These are phyloP conservation scores for Naganishia cerealis DNA, from an alignment of 1,284 basidiomycete species.

Conservation along the genomic window DNA sequence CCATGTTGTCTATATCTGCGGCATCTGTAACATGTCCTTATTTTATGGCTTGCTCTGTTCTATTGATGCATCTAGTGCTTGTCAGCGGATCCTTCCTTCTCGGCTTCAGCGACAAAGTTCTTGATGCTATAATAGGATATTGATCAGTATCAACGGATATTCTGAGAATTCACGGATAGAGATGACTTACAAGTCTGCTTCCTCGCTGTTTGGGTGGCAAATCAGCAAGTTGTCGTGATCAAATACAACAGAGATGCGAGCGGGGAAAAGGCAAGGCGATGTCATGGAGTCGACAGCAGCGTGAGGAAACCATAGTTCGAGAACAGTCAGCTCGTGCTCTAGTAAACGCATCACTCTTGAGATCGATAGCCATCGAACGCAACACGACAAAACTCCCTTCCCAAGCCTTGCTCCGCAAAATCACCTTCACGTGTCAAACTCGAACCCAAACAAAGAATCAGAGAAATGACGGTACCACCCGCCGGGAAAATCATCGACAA, in stretches of 20 bases:
- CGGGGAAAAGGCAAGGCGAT: not conserved
- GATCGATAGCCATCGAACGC: not conserved
- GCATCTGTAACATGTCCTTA: conserved; percentile 4
- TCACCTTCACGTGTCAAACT: no score
- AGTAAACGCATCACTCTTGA: not conserved
- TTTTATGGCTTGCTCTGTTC: conserved; percentile 4
- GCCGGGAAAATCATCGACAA: conserved; percentile 63
- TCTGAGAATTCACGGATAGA: no score
- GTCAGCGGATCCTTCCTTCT: conserved; percentile 44
- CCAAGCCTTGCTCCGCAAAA: no score
- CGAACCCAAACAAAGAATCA: conserved; percentile 39
- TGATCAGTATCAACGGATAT: not conserved
- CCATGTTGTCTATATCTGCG: not conserved
- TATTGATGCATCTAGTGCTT: conserved; percentile 36
- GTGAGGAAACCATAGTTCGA: not conserved
- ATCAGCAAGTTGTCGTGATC: not conserved
- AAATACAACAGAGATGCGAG: not conserved
- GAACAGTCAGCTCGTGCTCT: conserved; percentile 5
- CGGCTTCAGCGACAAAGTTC: conserved; percentile 51
- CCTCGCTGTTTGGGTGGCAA: conserved; percentile 35
- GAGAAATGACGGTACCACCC: conserved; percentile 56
- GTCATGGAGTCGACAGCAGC: not conserved
- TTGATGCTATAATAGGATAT: conserved; percentile 45
- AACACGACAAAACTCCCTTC: not conserved
- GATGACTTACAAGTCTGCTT: conserved; percentile 46